Conservation (phyloP, 306 rosid genomes). For the Sicyos baderoa region DNA sequence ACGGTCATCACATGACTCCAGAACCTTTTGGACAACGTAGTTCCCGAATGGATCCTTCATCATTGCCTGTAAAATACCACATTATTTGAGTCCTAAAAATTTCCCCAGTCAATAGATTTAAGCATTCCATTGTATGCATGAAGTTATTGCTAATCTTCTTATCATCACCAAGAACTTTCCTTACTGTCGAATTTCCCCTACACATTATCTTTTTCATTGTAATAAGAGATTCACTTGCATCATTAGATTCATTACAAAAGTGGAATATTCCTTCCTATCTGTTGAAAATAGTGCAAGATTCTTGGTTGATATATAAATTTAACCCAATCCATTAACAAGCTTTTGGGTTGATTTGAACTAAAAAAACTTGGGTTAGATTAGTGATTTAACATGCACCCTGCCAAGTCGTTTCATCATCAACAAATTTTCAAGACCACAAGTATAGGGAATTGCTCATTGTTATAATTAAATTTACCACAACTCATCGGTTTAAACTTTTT, state of each 20-base stretch:
- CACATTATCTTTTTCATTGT: neutral
- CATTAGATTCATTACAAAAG: neutral
- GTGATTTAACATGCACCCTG: too few species aligned
- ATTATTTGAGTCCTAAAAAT: neutral
- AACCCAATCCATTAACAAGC: too few species aligned
- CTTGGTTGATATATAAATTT: too few species aligned
- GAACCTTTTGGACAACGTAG: conserved; percentile 93
- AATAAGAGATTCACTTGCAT: neutral
- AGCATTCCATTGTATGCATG: neutral
- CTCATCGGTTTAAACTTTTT: too few species aligned
- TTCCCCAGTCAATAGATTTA: neutral
- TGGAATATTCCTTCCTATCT: neutral
- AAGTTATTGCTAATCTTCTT: neutral
- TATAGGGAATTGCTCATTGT: too few species aligned
- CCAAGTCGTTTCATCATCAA: too few species aligned
- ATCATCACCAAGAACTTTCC: neutral
- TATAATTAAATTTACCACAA: too few species aligned
- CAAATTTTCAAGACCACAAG: too few species aligned
- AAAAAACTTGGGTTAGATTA: too few species aligned
- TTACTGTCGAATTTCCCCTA: neutral
- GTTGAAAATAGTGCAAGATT: neutral
- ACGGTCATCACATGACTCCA: conserved; percentile 79
- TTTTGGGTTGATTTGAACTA: too few species aligned
- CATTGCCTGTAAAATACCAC: conserved; percentile 58
- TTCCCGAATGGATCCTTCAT: conserved; percentile 98